phyloP scores from a whole-genome alignment of 2,329 filamentous ascomycete species.

The Grosmannia clavigera region DNA sequence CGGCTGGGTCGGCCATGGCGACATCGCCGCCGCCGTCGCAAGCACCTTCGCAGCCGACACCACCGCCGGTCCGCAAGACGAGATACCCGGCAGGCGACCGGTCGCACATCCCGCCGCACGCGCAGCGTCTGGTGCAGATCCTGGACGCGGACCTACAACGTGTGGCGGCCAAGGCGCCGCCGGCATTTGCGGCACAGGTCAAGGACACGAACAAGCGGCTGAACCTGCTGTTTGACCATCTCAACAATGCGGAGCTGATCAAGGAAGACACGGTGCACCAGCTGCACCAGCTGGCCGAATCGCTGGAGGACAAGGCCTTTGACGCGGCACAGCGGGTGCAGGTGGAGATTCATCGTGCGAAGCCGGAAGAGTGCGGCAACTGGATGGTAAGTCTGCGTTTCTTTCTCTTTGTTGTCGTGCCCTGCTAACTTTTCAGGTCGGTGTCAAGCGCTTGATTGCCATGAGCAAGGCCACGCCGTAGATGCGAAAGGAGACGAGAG shows the following conservation, averaged over 20 bases:
- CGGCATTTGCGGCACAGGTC: slow-evolving; percentile 78
- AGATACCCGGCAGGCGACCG: slow-evolving; percentile 78
- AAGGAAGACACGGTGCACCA: slow-evolving; percentile 64
- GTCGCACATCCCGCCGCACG: slow-evolving; percentile 69
- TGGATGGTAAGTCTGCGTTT: slow-evolving; percentile 58
- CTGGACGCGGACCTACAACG: slow-evolving; percentile 77
- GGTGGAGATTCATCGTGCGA: slow-evolving; percentile 62
- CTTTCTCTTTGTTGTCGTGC: not conserved
- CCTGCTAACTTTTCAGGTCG: slow-evolving; percentile 29
- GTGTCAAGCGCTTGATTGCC: slow-evolving; percentile 49
- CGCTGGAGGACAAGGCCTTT: slow-evolving; percentile 58
- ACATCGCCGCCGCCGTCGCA: slow-evolving; percentile 16
- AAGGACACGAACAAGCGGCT: slow-evolving; percentile 90
- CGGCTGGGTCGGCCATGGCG: slow-evolving; percentile 28
- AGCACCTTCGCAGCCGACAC: not conserved
- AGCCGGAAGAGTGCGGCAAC: slow-evolving; percentile 68
- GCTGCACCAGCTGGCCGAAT: slow-evolving; percentile 50
- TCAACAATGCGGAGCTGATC: slow-evolving; percentile 90
- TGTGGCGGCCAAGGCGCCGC: slow-evolving; percentile 72
- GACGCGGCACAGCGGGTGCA: slow-evolving; percentile 55
- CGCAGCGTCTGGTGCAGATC: slow-evolving; percentile 69
- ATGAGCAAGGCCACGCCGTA: slow-evolving; percentile 49
- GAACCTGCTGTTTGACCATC: slow-evolving; percentile 86
- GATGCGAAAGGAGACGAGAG: not conserved
- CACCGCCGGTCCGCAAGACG: slow-evolving; percentile 30